Evolutionary conservation across 768 basidiomycete genomes (phyloP).

Genomic region (Mycena olivaceomarginata): DNA sequence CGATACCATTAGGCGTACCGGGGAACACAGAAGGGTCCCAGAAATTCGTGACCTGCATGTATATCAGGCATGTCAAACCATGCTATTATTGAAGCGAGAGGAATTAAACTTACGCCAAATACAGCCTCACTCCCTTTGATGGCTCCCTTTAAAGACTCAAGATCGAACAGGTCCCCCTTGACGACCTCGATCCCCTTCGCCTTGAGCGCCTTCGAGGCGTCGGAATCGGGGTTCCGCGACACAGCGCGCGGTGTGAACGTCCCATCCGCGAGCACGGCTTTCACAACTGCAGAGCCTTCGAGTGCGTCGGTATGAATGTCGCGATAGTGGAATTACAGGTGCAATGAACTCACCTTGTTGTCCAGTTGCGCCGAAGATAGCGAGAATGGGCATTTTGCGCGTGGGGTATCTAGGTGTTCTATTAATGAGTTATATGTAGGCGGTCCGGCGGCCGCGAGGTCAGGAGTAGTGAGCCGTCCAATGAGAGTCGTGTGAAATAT

Average conservation of each 20-base stretch:
- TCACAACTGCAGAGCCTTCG: constrained; percentile 32
- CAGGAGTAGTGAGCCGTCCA: too few relatives aligned
- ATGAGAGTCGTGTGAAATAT: too few relatives aligned
- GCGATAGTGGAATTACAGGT: neutral
- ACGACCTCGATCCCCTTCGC: constrained; percentile 40
- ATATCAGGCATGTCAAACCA: neutral
- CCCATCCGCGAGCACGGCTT: constrained; percentile 40
- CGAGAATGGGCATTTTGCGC: constrained; percentile 14
- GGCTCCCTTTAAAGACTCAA: constrained; percentile 35
- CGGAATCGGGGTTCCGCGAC: constrained; percentile 39
- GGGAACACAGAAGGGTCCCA: constrained; percentile 46
- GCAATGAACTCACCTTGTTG: neutral
- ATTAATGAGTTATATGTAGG: too few relatives aligned
- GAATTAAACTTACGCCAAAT: constrained; percentile 36
- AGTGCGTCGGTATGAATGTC: neutral
- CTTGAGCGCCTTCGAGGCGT: constrained; percentile 17
- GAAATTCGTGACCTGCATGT: constrained; percentile 44
- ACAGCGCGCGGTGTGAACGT: constrained; percentile 46
- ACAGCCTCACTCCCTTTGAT: constrained; percentile 41
- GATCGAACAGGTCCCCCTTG: constrained; percentile 38
- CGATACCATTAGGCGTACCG: constrained; percentile 36
- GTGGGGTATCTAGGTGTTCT: neutral
- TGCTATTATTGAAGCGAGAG: neutral
- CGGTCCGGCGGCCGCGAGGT: too few relatives aligned
- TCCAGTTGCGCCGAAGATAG: constrained; percentile 27